A percentile compares a stretch with the other conserved stretches of the same genome.
Evolutionary conservation across 2,329 filamentous ascomycete species (phyloP).

Genomic region (Colletotrichum sp.): DNA sequence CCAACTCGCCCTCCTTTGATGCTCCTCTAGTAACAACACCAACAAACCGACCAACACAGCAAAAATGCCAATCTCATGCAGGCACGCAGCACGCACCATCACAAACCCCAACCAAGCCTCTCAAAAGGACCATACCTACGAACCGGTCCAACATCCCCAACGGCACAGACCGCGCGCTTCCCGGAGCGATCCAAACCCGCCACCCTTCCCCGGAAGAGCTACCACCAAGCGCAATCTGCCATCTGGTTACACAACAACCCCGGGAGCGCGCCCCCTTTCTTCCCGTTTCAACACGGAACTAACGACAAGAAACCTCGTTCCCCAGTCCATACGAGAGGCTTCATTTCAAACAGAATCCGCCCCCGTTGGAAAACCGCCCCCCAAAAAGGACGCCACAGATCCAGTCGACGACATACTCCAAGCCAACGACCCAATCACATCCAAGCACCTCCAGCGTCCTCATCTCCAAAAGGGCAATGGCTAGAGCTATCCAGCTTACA

Average conservation of each 20-base stretch:
- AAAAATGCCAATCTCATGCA: neutral
- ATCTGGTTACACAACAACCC: neutral
- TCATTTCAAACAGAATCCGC: neutral
- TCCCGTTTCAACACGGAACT: neutral
- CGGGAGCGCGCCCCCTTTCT: neutral
- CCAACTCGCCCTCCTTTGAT: neutral
- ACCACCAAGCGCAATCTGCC: neutral
- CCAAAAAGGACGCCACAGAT: neutral
- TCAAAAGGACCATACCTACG: neutral
- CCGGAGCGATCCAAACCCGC: neutral
- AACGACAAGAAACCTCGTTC: neutral
- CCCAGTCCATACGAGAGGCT: neutral
- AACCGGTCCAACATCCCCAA: neutral
- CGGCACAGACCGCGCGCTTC: neutral
- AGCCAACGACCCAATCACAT: neutral
- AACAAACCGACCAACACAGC: neutral
- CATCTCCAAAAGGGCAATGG: neutral
- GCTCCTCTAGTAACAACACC: neutral
- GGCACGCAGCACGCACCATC: neutral
- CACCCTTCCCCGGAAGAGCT: neutral
- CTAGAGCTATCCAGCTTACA: neutral
- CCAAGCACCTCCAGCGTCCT: neutral
- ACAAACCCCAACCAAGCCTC: neutral
- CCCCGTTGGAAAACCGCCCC: neutral
- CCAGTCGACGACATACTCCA: neutral